Conservation (phyloP, 306 rosid species). For the Vigna reflexopilosa region DNA sequence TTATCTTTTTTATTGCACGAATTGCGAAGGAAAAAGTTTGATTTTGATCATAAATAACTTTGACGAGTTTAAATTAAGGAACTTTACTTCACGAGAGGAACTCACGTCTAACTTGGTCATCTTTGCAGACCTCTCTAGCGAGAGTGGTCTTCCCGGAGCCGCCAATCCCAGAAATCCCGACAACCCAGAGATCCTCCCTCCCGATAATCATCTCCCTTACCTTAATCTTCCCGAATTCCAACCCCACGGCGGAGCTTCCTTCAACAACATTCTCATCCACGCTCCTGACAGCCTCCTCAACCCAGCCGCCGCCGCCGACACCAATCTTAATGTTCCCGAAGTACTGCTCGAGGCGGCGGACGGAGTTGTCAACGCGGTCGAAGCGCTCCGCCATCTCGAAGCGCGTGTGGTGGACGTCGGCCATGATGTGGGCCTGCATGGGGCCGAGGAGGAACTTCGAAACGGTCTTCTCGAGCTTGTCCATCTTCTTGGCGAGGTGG, state of each 20-base stretch:
- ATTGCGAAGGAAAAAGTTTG: neutral
- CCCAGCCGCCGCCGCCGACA: slow-evolving; percentile 62
- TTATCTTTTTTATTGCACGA: neutral
- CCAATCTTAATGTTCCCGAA: slow-evolving; percentile 74
- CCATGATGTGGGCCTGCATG: slow-evolving; percentile 69
- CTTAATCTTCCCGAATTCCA: slow-evolving; percentile 69
- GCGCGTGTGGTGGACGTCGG: slow-evolving; percentile 76
- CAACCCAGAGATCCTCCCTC: slow-evolving; percentile 54
- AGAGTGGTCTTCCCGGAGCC: slow-evolving; percentile 97
- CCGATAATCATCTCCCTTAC: slow-evolving; percentile 66
- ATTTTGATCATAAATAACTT: neutral
- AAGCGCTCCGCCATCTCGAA: slow-evolving; percentile 63
- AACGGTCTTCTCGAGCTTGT: slow-evolving; percentile 72
- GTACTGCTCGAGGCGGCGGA: slow-evolving; percentile 55
- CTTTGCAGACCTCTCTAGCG: slow-evolving; percentile 74
- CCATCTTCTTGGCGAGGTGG: slow-evolving; percentile 71
- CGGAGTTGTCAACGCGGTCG: slow-evolving; percentile 59
- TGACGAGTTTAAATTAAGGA: neutral
- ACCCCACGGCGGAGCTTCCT: slow-evolving; percentile 54
- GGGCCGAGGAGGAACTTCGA: slow-evolving; percentile 62
- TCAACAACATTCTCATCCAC: slow-evolving; percentile 61
- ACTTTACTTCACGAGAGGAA: neutral
- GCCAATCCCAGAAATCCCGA: slow-evolving; percentile 84
- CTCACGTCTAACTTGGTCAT: slow-evolving; percentile 79
- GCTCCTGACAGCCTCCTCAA: slow-evolving; percentile 73